Evolutionary conservation across 192 early-diverging fungal species (phyloP).

Genomic region (Obelidium mucronatum): DNA sequence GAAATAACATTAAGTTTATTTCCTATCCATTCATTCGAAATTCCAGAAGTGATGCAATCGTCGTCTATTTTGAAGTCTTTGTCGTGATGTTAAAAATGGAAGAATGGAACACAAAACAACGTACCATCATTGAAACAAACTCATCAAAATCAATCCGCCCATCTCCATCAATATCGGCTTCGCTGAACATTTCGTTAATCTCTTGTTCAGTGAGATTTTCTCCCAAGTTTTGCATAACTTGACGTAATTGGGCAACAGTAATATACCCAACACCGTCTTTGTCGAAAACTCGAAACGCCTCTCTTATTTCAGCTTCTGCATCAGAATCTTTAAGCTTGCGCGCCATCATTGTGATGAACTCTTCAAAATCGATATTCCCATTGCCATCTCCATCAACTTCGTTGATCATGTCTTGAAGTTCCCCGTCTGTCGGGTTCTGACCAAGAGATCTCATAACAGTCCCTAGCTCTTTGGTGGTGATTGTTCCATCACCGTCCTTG

Average conservation of each 20-base stretch:
- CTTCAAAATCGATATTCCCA: slow-evolving; percentile 92
- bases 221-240: slow-evolving; percentile 93
- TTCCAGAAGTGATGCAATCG: too few species aligned
- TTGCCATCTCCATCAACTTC: slow-evolving; percentile 96
- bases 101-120: background rate
- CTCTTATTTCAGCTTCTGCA: slow-evolving; percentile 91
- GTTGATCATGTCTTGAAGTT: too few species aligned
- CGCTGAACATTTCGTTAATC: slow-evolving; percentile 68
- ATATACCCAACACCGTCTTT: slow-evolving; percentile 95
- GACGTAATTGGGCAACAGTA: slow-evolving; percentile 86
- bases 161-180: slow-evolving; percentile 81
- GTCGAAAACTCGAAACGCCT: slow-evolving; percentile 98
- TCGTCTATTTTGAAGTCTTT: too few species aligned
- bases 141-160: slow-evolving; percentile 90
- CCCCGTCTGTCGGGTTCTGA: slow-evolving; percentile 91
- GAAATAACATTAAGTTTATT: too few species aligned
- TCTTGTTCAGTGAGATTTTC: slow-evolving; percentile 83
- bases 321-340: slow-evolving; percentile 87
- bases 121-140: slow-evolving; percentile 78
- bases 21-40: too few species aligned
- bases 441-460: slow-evolving; percentile 95
- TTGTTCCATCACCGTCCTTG: slow-evolving; percentile 94
- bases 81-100: too few species aligned
- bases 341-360: slow-evolving; percentile 95
- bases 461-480: slow-evolving; percentile 94